Conservation (phyloP, 257 asterid species). For the Solanum habrochaites region DNA sequence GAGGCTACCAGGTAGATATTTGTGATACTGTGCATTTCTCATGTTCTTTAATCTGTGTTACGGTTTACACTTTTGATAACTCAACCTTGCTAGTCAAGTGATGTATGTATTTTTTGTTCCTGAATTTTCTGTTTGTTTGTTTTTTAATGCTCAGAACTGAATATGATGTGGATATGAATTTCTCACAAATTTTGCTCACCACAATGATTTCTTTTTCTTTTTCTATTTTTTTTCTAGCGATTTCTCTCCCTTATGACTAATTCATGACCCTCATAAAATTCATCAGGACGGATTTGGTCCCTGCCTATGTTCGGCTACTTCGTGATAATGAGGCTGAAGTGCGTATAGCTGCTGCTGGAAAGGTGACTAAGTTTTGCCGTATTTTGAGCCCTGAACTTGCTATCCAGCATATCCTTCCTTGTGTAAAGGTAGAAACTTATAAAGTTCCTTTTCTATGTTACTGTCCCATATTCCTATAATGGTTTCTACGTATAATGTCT, state of each 20-base stretch:
- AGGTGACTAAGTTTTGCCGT: constrained; percentile 30
- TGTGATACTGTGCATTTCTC: background rate
- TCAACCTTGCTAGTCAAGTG: background rate
- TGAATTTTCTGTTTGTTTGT: background rate
- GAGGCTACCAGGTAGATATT: constrained; percentile 26
- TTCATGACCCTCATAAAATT: background rate
- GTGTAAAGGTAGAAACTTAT: constrained; percentile 21
- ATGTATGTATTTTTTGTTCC: background rate
- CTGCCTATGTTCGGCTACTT: constrained; percentile 33
- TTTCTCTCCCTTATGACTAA: background rate
- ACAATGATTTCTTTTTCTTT: background rate
- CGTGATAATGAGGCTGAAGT: constrained; percentile 43
- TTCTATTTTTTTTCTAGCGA: background rate
- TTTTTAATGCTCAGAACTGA: background rate
- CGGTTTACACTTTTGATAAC: background rate
- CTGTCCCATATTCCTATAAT: background rate
- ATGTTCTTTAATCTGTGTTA: background rate
- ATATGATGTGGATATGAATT: background rate
- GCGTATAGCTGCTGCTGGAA: constrained; percentile 38
- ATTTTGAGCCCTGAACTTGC: constrained; percentile 31
- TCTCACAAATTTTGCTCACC: background rate
- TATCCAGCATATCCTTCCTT: constrained; percentile 29
- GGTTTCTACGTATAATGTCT: background rate
- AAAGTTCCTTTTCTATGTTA: background rate
- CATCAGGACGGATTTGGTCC: constrained; percentile 28